phyloP scores from a whole-genome alignment of 371 early-diverging fungal genomes.

The Mortierella sp. region DNA sequence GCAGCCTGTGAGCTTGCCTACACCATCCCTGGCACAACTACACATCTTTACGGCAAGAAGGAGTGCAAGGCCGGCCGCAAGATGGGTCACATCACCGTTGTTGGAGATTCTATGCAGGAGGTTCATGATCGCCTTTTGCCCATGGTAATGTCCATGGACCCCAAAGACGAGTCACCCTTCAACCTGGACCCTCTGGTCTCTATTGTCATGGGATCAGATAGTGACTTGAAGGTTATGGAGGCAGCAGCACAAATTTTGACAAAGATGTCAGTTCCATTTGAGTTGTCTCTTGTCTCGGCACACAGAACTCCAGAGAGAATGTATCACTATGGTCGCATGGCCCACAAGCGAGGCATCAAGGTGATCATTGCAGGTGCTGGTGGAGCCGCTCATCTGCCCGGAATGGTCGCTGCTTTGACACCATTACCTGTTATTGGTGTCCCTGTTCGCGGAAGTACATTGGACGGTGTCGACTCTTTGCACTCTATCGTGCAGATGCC shows the following conservation, averaged over 20 bases:
- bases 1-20: conserved; percentile 79
- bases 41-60: conserved; percentile 95
- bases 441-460: conserved; percentile 90
- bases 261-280: conserved; percentile 57
- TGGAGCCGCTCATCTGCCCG: conserved; percentile 98
- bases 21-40: conserved; percentile 84
- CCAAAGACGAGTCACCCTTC: conserved; percentile 61
- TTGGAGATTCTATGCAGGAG: conserved; percentile 85
- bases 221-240: conserved; percentile 95
- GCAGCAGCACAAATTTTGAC: conserved; percentile 89
- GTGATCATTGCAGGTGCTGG: conserved; percentile 98
- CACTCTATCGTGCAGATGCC: conserved; percentile 98
- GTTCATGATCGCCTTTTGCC: conserved; percentile 72
- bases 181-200: conserved; percentile 82
- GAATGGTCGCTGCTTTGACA: conserved; percentile 98
- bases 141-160: conserved; percentile 74
- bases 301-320: conserved; percentile 96
- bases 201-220: conserved; percentile 96
- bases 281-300: conserved; percentile 60
- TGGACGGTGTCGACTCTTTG: conserved; percentile 97
- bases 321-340: conserved; percentile 90
- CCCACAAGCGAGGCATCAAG: conserved; percentile 91
- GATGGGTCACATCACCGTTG: conserved; percentile 97
- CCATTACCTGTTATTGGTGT: conserved; percentile 97
- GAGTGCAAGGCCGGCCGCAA: conserved; percentile 91